phyloP scores from a whole-genome alignment of 129 eudicot species.

The Chrysanthemum lavandulifolium region DNA sequence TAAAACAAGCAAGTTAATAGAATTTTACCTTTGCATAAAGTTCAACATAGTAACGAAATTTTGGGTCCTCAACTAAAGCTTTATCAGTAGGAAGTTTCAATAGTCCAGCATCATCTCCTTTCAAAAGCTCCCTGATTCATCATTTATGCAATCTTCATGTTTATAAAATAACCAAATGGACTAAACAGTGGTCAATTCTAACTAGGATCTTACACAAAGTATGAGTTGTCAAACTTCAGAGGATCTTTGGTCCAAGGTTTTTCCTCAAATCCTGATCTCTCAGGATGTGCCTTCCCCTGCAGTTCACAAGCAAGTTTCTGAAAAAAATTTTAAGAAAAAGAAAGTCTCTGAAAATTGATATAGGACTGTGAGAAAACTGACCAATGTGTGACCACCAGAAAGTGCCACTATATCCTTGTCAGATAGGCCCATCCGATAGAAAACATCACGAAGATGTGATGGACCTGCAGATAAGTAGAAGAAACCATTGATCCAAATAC shows the following conservation, averaged over 20 bases:
- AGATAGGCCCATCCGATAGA: slow-evolving; percentile 86
- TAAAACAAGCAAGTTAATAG: background rate
- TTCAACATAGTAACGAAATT: slow-evolving; percentile 57
- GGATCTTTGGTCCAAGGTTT: slow-evolving; percentile 90
- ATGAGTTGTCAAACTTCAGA: slow-evolving; percentile 88
- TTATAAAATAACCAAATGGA: background rate
- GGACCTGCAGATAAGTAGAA: slow-evolving; percentile 46
- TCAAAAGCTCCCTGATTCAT: slow-evolving; percentile 68
- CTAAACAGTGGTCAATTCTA: background rate
- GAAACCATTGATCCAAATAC: background rate
- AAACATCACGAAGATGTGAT: slow-evolving; percentile 78
- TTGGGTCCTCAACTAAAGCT: slow-evolving; percentile 69
- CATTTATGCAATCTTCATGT: background rate
- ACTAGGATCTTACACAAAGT: slow-evolving; percentile 63
- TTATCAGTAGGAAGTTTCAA: slow-evolving; percentile 85
- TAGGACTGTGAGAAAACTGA: slow-evolving; percentile 17
- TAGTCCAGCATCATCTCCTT: slow-evolving; percentile 50
- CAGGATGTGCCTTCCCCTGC: slow-evolving; percentile 88
- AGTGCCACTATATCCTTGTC: slow-evolving; percentile 94
- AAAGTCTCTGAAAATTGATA: background rate
- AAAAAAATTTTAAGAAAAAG: background rate
- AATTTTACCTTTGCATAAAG: slow-evolving; percentile 74
- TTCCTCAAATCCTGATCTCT: slow-evolving; percentile 95
- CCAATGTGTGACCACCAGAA: slow-evolving; percentile 96
- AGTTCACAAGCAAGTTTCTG: slow-evolving; percentile 13